Base-by-base conservation (phyloP, 2,329 filamentous ascomycete genomes). In the Blastomyces gilchristii region DNA sequence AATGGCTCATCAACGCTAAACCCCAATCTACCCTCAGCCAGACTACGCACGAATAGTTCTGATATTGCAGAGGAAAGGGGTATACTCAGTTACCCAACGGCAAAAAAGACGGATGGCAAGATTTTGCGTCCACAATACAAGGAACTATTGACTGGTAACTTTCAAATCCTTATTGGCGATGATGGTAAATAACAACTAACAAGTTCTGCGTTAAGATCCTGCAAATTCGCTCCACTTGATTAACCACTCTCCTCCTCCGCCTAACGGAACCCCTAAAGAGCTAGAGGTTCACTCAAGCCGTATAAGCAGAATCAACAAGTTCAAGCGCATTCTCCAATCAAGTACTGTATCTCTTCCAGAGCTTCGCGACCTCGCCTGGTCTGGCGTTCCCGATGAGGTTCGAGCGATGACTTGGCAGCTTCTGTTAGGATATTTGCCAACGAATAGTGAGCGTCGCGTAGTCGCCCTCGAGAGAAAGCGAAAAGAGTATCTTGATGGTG, bases 351-450 rank as follows among this genome's bases (percentile, higher is more conserved):
- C 91, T 1, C 78, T 97, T 2, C 80, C 88, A 22, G 93, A 97
- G 61, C 81, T 99, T 31, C 85, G 94, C 66, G 83, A 91, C 63
- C 81, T 91, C 41, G 91, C 94, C 39, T 99, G 95, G 94, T 94
- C 92, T 61, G 94, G 94, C 14, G 84, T 97, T 45, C 95, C 94
- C 0, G 88, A 91, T 69, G 95, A 99, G 78, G 91, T 99, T 22
- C 90, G 95, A 63, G 91, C 94, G 60, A 97, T 99, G 88, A 94
- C 93, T n/a, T 99, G 94, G 94, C 92, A 97, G 76, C 82, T 99
- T 31, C 82, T 99, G 25, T 84, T 99, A 31, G 94, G 93, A 63
- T 99, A 99, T 74, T 83, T 99, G 4, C 94, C 95, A 0, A 95
- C 93, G n/a, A 97, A 91, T 72, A 96, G 91, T 69, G 95, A 99